A percentile compares a stretch with the other conserved stretches of the same genome.
These are phyloP conservation scores for Dentiscutata heterogama DNA, from an alignment of 371 early-diverging fungal species.

Conservation along the genomic window DNA sequence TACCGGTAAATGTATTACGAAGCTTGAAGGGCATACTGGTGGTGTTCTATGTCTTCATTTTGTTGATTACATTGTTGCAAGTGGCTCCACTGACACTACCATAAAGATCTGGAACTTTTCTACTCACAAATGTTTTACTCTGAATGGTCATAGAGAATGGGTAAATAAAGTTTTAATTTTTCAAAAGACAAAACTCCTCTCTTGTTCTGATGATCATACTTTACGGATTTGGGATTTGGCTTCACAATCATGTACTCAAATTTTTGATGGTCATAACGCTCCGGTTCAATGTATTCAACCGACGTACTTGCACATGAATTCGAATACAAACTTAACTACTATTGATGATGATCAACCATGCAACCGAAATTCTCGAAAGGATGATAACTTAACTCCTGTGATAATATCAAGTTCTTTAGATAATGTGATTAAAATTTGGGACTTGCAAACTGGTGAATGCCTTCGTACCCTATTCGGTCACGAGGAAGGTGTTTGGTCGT, in stretches of 20 bases:
- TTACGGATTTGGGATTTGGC: constrained; percentile 88
- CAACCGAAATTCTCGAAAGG: not conserved
- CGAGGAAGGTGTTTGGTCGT: constrained; percentile 90
- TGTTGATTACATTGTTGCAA: constrained; percentile 78
- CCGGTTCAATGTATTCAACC: constrained; percentile 75
- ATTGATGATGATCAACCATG: constrained; percentile 41
- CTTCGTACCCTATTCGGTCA: constrained; percentile 91
- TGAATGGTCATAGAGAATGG: constrained; percentile 88
- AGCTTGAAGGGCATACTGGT: constrained; percentile 83
- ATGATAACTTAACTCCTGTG: constrained; percentile 54
- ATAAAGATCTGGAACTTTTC: constrained; percentile 94
- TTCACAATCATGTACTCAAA: constrained; percentile 72
- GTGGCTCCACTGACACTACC: constrained; percentile 87
- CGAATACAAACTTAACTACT: constrained; percentile 45
- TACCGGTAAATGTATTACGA: constrained; percentile 88
- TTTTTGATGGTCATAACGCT: constrained; percentile 82
- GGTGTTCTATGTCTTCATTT: constrained; percentile 91
- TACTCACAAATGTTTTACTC: constrained; percentile 79
- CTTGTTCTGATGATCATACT: constrained; percentile 85
- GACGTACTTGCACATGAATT: constrained; percentile 22
- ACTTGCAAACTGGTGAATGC: constrained; percentile 80
- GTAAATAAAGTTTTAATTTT: constrained; percentile 89
- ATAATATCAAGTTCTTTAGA: constrained; percentile 90
- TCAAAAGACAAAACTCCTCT: constrained; percentile 73
- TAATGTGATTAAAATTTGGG: constrained; percentile 92